A percentile compares a stretch with the other conserved stretches of the same genome.
These are phyloP conservation scores for Beauveria sp. DNA, from an alignment of 2,329 filamentous ascomycete genomes.

Conservation along the genomic window DNA sequence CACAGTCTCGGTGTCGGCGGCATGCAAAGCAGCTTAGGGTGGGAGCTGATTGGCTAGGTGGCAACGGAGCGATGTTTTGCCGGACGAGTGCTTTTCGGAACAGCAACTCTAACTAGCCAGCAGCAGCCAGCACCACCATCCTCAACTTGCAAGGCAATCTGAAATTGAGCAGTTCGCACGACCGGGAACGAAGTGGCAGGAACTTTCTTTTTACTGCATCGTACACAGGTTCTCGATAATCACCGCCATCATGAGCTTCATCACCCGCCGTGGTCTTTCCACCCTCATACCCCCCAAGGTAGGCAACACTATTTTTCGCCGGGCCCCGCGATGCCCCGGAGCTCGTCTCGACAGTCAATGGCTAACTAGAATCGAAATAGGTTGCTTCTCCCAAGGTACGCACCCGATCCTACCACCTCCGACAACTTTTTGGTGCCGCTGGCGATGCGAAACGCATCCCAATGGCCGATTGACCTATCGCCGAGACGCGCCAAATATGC, in stretches of 20 bases:
- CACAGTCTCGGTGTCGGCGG: not conserved
- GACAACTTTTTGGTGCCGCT: not conserved
- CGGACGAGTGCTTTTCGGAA: constrained; percentile 44
- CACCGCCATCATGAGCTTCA: constrained; percentile 76
- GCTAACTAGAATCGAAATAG: constrained; percentile 40
- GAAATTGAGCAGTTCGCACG: constrained; percentile 27
- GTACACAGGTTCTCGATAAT: constrained; percentile 20
- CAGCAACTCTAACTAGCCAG: constrained; percentile 17
- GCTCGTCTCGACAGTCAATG: constrained; percentile 17
- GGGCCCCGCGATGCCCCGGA: not conserved
- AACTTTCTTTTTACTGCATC: not conserved
- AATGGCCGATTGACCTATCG: not conserved
- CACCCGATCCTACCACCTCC: constrained; percentile 16
- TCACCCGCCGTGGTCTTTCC: constrained; percentile 84
- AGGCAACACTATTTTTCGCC: constrained; percentile 25
- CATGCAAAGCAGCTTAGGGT: constrained; percentile 14
- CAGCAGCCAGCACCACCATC: constrained; percentile 16
- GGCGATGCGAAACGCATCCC: not conserved
- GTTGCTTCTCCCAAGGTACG: constrained; percentile 79
- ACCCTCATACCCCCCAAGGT: constrained; percentile 99
- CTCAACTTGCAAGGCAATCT: constrained; percentile 16
- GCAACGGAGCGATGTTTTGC: constrained; percentile 34
- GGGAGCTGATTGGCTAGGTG: constrained; percentile 32
- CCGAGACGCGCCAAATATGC: constrained; percentile 5
- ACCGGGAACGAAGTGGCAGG: constrained; percentile 21